Evolutionary conservation across 2,329 filamentous ascomycete species (phyloP), one percentile per base, ranked within the genome.

Genomic region (Sarocladium kiliense): DNA sequence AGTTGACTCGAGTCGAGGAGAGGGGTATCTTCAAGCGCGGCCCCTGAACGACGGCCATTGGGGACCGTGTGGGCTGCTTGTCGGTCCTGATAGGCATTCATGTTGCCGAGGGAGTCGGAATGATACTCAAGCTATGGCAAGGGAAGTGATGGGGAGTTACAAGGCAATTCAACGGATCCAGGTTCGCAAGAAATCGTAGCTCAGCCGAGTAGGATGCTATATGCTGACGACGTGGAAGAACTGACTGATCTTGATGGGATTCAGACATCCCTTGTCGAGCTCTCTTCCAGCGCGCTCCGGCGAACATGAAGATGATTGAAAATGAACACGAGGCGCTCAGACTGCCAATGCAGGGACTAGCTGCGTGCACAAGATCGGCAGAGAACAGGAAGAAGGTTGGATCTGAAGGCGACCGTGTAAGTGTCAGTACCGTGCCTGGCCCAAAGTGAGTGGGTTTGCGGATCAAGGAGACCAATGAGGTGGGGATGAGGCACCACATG

Each of bases 401-500:
- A 44, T 11, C 39, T 18, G 39, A 44, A 9, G 7, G 18, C 7
- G 12, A 9, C 39, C 39, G 23, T 44, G 39, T 44, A 44, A 44
- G 18, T 44, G 30, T 32, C 12, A 44, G 39, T 14, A 14, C n/a
- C 14, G 39, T 44, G 14, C 18, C 14, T 44, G 12, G 30, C 6
- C 30, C n/a, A 18, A 23, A 18, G 39, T 44, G 9, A 18, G 14
- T 4, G n/a, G 3, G 14, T 7, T 18, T 11, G 36, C 14, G 47
- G 16, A 14, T 51, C n/a, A 12, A 18, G 18, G 27, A 36, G 18
- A 36, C 47, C 47, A 51, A 51, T 51, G 47, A 51, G 47, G 47
- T 36, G 47, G 47, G 19, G 47, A 36, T 36, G 11, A 36, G n/a
- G 26, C 27, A 51, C 27, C 47, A 51, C 47, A 51, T 51, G 47